Evolutionary conservation across 148 eudicot species (phyloP), one percentile per base, ranked within the genome.

Genomic region (Heliamphora exappendiculata): DNA sequence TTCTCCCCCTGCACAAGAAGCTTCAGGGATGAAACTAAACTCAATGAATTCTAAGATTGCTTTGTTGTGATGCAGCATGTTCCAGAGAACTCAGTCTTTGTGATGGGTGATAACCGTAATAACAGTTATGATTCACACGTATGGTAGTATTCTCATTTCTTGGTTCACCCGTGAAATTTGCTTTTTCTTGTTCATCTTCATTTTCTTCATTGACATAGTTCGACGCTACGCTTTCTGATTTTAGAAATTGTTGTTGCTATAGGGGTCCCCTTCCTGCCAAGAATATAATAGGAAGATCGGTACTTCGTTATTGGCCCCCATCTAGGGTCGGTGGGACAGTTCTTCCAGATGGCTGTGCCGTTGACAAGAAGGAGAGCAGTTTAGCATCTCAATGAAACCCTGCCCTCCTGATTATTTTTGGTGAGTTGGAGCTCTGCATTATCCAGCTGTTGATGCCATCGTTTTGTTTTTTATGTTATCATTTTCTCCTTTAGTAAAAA

Each of bases 31-130:
- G n/a, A n/a, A n/a, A n/a, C n/a, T n/a, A n/a, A n/a, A n/a, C n/a
- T n/a, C n/a, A 16, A 14, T 62, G 33, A 62, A 31, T 39, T 62
- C 20, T 20, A 65, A 68, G 26, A 68, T 44, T 3, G 20, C 58
- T 2, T 49, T 55, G 19, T 60, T 76, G 71, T 71, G 37, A 22
- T 78, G 78, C 91, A 94, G 98, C 91, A 83, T 78, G 97, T 92
- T 65, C 99, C 97, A 7, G 89, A 92, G 70, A 87, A 93, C 80
- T 91, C 76, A 0, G 93, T 95, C 67, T 95, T 95, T 84, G 99
- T 95, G 68, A 95, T 95, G 99, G 99, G 99, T 42, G 99, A 95
- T 81, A 95, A 95, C 68, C 88, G 99, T 57, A 92, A 95, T 84
- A 92, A 93, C 84, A 93, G 99, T 89, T 95, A 95, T 39, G 99